Conservation (phyloP, 441 rosid species). For the Adansonia gregorii region DNA sequence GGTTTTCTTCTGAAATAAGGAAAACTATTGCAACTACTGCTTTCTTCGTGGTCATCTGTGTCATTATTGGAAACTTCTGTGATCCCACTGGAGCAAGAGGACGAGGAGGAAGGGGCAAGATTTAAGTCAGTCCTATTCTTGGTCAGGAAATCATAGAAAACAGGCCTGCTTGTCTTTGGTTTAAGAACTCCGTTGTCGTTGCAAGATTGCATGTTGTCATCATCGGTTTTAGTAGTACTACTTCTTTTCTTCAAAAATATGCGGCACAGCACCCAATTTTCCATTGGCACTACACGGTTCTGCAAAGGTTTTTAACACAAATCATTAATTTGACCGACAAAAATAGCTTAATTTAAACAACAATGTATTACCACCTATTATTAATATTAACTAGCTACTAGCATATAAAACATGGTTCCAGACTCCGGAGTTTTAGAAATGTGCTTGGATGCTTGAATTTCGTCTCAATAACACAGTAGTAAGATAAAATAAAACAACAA, state of each 20-base stretch:
- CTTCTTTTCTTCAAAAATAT: conserved; percentile 86
- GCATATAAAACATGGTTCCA: not conserved
- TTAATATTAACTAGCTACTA: not conserved
- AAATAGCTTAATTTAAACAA: not conserved
- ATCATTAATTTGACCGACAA: not conserved
- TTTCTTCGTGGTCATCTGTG: conserved; percentile 64
- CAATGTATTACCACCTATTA: not conserved
- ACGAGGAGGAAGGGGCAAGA: conserved; percentile 62
- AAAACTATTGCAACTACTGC: conserved; percentile 73
- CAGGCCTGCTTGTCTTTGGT: conserved; percentile 52
- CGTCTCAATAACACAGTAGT: not conserved
- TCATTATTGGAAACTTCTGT: conserved; percentile 62
- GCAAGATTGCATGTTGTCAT: conserved; percentile 38
- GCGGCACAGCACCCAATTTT: conserved; percentile 92
- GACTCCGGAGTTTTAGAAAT: not conserved
- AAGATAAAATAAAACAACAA: not conserved
- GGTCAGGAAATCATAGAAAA: conserved; percentile 79
- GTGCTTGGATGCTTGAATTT: not conserved
- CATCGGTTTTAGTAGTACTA: conserved; percentile 47
- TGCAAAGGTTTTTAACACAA: conserved; percentile 34
- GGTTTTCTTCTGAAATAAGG: conserved; percentile 63
- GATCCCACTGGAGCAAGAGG: conserved; percentile 79
- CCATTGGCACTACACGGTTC: conserved; percentile 50
- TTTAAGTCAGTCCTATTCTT: conserved; percentile 66
- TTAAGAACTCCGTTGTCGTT: conserved; percentile 42